These are phyloP conservation scores for Polygonum aviculare DNA, from an alignment of 148 eudicot genomes.

Conservation along the genomic window DNA sequence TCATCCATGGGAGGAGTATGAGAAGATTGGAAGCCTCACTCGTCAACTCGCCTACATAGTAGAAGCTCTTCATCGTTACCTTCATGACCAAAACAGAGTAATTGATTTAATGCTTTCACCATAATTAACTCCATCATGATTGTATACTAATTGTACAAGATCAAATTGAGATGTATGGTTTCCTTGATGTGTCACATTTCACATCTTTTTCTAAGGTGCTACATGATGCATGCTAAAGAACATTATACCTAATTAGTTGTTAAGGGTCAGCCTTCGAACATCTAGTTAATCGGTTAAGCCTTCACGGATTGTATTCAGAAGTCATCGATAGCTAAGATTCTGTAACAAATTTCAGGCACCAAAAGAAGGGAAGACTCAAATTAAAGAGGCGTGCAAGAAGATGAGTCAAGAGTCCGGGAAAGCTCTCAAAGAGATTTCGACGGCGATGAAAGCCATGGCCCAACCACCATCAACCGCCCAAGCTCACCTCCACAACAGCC, in stretches of 20 bases:
- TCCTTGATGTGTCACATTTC: too few species aligned
- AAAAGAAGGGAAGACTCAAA: slow-evolving; percentile 25
- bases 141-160: too few species aligned
- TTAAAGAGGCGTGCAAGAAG: slow-evolving; percentile 39
- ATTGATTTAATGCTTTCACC: not conserved
- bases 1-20: slow-evolving; percentile 71
- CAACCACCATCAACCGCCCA: slow-evolving; percentile 21
- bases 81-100: slow-evolving; percentile 32
- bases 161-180: too few species aligned
- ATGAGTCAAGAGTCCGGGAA: slow-evolving; percentile 41
- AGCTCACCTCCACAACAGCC: slow-evolving; percentile 28
- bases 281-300: too few species aligned
- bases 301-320: too few species aligned
- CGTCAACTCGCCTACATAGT: slow-evolving; percentile 42
- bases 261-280: too few species aligned
- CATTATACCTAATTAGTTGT: too few species aligned
- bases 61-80: slow-evolving; percentile 34
- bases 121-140: too few species aligned
- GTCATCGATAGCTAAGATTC: too few species aligned
- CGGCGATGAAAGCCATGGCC: slow-evolving; percentile 34
- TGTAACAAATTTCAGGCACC: slow-evolving; percentile 22
- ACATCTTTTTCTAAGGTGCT: too few species aligned
- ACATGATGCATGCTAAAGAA: too few species aligned
- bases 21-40: slow-evolving; percentile 26
- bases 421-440: slow-evolving; percentile 42